phyloP scores from a whole-genome alignment of 257 asterid species.

The Orobanche coerulescens region DNA sequence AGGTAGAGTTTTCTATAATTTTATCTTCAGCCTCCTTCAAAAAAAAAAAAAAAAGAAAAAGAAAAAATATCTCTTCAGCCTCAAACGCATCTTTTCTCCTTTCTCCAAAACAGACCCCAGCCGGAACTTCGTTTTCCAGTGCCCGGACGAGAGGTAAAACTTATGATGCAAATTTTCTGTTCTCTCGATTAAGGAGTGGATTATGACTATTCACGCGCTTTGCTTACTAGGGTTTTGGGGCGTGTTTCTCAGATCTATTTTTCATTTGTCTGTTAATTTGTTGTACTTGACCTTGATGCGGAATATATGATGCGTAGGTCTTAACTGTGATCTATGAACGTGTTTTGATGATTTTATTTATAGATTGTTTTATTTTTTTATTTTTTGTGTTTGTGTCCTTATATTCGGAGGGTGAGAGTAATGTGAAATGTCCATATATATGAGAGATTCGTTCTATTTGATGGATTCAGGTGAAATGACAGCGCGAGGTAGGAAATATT shows the following conservation, averaged over 20 bases:
- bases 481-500: not conserved
- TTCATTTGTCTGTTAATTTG: not conserved
- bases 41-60: too few species aligned
- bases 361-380: too few species aligned
- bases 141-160: not conserved
- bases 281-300: too few species aligned
- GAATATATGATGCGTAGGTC: too few species aligned
- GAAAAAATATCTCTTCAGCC: too few species aligned
- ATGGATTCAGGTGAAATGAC: not conserved
- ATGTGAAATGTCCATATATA: not conserved
- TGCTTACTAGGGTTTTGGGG: not conserved
- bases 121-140: not conserved
- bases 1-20: too few species aligned
- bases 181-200: not conserved
- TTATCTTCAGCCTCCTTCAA: too few species aligned
- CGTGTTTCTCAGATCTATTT: slow-evolving; percentile 16
- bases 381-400: too few species aligned
- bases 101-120: not conserved
- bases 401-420: too few species aligned
- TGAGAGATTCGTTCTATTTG: not conserved
- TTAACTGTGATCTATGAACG: too few species aligned
- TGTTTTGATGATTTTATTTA: too few species aligned
- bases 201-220: not conserved
- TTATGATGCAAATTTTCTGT: not conserved
- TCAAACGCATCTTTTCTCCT: too few species aligned